Percentiles rank a stretch among this genome's conserved stretches.
Conservation (phyloP, 495 filamentous ascomycete genomes). For the Talaromyces trachyspermus region DNA sequence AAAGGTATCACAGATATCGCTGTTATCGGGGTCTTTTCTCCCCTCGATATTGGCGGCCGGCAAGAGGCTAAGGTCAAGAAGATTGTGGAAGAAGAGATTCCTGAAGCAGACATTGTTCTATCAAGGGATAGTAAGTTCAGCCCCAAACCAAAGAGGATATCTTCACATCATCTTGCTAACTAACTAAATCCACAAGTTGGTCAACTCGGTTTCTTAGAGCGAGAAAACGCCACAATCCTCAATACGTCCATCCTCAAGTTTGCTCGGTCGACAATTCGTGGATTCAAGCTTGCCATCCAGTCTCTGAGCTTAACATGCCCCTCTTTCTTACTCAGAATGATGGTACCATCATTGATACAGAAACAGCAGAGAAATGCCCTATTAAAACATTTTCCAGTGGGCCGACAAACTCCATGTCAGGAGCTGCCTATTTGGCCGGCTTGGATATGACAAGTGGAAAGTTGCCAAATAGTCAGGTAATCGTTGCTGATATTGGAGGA, state of each 20-base stretch:
- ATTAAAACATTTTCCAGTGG: slow-evolving; percentile 45
- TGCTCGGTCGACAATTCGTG: slow-evolving; percentile 34
- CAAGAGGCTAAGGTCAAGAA: not conserved
- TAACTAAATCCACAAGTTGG: slow-evolving; percentile 38
- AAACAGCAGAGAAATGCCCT: slow-evolving; percentile 35
- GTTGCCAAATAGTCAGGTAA: too few relatives aligned
- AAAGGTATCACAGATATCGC: slow-evolving; percentile 16
- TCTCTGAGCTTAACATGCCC: slow-evolving; percentile 26
- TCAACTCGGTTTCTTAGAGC: slow-evolving; percentile 39
- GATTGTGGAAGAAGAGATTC: not conserved
- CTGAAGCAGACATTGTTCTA: not conserved
- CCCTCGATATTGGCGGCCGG: slow-evolving; percentile 12
- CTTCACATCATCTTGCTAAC: not conserved
- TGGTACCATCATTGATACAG: slow-evolving; percentile 38
- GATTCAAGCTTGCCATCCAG: slow-evolving; percentile 34
- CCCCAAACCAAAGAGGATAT: not conserved
- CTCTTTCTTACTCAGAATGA: slow-evolving; percentile 47
- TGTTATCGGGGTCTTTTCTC: slow-evolving; percentile 24
- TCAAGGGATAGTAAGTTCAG: not conserved
- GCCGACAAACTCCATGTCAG: slow-evolving; percentile 45
- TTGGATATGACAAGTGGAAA: too few relatives aligned
- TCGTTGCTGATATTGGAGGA: too few relatives aligned
- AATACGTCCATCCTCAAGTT: slow-evolving; percentile 41
- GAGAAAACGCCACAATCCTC: slow-evolving; percentile 47
- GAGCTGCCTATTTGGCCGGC: slow-evolving; percentile 34